phyloP scores from a whole-genome alignment of 2,329 filamentous ascomycete species.

The Tolypocladium ovalisporum region DNA sequence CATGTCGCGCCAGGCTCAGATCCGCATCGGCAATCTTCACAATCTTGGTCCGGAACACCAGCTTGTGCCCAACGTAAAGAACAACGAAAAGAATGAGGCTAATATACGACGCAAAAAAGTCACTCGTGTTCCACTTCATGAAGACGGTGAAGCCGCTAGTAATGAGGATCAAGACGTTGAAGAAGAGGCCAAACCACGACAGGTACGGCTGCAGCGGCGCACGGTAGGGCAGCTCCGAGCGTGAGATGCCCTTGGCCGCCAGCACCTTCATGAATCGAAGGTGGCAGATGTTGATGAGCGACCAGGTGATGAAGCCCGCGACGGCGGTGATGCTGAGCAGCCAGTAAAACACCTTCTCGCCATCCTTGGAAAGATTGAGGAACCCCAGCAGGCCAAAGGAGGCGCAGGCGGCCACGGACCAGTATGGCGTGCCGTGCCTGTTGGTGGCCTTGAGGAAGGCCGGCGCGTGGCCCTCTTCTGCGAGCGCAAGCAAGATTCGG shows the following conservation, averaged over 20 bases:
- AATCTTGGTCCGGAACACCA: slow-evolving; percentile 27
- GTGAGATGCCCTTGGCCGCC: slow-evolving; percentile 42
- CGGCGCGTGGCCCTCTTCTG: slow-evolving; percentile 53
- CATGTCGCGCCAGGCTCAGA: slow-evolving; percentile 8
- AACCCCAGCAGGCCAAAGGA: slow-evolving; percentile 54
- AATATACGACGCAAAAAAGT: slow-evolving; percentile 55
- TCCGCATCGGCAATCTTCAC: slow-evolving; percentile 26
- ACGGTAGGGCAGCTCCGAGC: slow-evolving; percentile 46
- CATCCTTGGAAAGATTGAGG: slow-evolving; percentile 50
- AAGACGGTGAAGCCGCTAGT: slow-evolving; percentile 62
- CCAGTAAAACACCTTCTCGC: slow-evolving; percentile 58
- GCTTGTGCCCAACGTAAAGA: slow-evolving; percentile 51
- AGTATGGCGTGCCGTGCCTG: slow-evolving; percentile 49
- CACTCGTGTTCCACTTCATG: slow-evolving; percentile 47
- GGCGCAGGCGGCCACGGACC: slow-evolving; percentile 42
- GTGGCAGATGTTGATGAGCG: slow-evolving; percentile 53
- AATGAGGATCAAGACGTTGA: slow-evolving; percentile 51
- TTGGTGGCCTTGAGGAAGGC: slow-evolving; percentile 48
- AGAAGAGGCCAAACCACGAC: slow-evolving; percentile 54
- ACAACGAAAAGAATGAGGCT: slow-evolving; percentile 53
- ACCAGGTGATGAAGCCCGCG: slow-evolving; percentile 61
- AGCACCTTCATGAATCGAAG: slow-evolving; percentile 55
- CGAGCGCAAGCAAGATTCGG: slow-evolving; percentile 56
- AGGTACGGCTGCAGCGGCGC: slow-evolving; percentile 54
- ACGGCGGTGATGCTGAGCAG: slow-evolving; percentile 60